Evolutionary conservation across 768 basidiomycete species (phyloP), one percentile per base, ranked within the genome.

Genomic region (Phaeotremella skinneri): DNA sequence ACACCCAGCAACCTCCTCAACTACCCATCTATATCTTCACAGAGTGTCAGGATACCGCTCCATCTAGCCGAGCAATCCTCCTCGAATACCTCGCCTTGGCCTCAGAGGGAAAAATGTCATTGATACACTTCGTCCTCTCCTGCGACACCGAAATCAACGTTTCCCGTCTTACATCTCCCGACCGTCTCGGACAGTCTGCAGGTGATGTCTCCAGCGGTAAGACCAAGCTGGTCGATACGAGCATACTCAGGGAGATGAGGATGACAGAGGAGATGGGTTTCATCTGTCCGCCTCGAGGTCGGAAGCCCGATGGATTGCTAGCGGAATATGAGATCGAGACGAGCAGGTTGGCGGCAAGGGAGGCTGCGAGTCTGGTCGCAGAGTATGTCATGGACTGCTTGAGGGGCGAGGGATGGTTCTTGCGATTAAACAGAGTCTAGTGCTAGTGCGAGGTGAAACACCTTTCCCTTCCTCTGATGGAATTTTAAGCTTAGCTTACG

Each of bases 21-120:
- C 34, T 34, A 0, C 53, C 25, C 2, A 54, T 52, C 7, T 29
- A 57, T 23, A 51, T 64, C 9, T 64, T 64, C 48, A 64, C 63
- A 21, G 63, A 64, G 34, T 30, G 29, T 25, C 63, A 60, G 26
- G 21, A 48, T 1, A 39, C n/a, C 51, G 37, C 47, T 17, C 11
- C 30, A 6, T 1, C 13, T 9, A 60, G 57, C 3, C 1, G 7
- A 4, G 23, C 23, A 3, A 45, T 59, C 7, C 61, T 61, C 59
- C 0, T 7, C 27, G 64, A 65, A 43, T 64, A 61, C 43, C 55
- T 61, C 20, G 34, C 37, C 2, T 53, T 52, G 26, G 27, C 21
- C n/a, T 30, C n/a, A 21, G 17, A 17, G 0, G 26, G 50, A 1
- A 32, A 27, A 14, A 20, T n/a, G 0, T 32, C 39, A 17, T 45